Percentiles rank a stretch among this genome's conserved stretches.
Evolutionary conservation across 2,329 filamentous ascomycete genomes (phyloP).

Genomic region (Diaporthe vaccinii): DNA sequence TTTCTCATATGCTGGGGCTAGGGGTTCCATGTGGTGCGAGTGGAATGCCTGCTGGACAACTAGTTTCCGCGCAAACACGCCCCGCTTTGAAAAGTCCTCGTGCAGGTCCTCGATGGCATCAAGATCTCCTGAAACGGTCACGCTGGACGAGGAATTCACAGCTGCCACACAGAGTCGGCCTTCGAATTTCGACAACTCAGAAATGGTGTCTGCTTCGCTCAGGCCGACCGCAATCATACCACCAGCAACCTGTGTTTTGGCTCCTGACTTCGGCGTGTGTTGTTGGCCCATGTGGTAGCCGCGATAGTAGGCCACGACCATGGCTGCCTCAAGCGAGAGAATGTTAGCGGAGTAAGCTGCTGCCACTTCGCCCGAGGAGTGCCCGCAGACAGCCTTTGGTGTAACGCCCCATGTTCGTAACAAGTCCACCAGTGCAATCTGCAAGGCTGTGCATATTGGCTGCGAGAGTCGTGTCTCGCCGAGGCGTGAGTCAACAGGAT

Average conservation of each 20-base stretch:
- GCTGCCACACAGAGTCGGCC: slow-evolving; percentile 48
- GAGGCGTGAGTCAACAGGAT: slow-evolving; percentile 25
- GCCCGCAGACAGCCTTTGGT: slow-evolving; percentile 45
- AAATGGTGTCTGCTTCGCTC: slow-evolving; percentile 51
- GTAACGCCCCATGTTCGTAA: slow-evolving; percentile 44
- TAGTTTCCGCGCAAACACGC: slow-evolving; percentile 43
- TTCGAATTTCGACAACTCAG: slow-evolving; percentile 44
- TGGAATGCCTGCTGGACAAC: slow-evolving; percentile 49
- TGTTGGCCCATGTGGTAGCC: slow-evolving; percentile 15
- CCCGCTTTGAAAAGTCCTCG: slow-evolving; percentile 36
- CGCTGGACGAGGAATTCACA: slow-evolving; percentile 52
- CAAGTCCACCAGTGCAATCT: slow-evolving; percentile 54
- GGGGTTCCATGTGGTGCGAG: slow-evolving; percentile 47
- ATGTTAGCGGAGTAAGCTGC: slow-evolving; percentile 13
- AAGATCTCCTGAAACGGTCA: slow-evolving; percentile 53
- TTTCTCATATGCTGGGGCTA: slow-evolving; percentile 42
- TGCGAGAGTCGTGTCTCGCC: slow-evolving; percentile 28
- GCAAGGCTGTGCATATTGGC: slow-evolving; percentile 54
- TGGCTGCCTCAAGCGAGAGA: slow-evolving; percentile 8
- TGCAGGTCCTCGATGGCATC: slow-evolving; percentile 40
- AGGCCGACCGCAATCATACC: slow-evolving; percentile 63
- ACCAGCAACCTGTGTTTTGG: slow-evolving; percentile 45
- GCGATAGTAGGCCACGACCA: slow-evolving; percentile 30
- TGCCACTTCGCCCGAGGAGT: slow-evolving; percentile 44
- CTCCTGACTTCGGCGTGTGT: accelerated